These are phyloP conservation scores for Stagonosporopsis rhizophila DNA, from an alignment of 2,329 filamentous ascomycete genomes.

Conservation along the genomic window DNA sequence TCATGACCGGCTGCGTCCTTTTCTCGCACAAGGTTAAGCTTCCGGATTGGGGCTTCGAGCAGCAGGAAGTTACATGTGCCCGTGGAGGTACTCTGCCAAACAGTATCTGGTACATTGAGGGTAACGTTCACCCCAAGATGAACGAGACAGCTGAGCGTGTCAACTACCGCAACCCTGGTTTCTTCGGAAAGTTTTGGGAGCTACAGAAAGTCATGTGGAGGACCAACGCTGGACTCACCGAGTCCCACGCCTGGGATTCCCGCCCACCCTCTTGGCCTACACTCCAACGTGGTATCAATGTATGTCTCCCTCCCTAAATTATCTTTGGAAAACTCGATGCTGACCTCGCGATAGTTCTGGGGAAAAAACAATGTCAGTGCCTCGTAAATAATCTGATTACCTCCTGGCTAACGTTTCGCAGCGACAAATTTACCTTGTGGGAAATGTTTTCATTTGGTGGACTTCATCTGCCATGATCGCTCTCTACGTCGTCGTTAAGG, in stretches of 20 bases:
- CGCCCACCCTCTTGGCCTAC: conserved; percentile 92
- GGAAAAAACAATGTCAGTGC: conserved; percentile 85
- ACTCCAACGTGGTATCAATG: conserved; percentile 92
- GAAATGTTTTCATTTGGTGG: conserved; percentile 87
- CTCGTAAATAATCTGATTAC: no score
- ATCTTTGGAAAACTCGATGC: no score
- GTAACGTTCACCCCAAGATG: conserved; percentile 83
- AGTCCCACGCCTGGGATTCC: conserved; percentile 98
- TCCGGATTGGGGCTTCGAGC: conserved; percentile 96
- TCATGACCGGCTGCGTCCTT: conserved; percentile 95
- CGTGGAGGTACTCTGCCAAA: conserved; percentile 91
- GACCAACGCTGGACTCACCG: conserved; percentile 93
- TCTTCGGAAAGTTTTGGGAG: conserved; percentile 98
- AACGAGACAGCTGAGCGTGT: conserved; percentile 81
- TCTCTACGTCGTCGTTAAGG: conserved; percentile 85
- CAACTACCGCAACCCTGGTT: conserved; percentile 93
- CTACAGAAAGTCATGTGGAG: conserved; percentile 98
- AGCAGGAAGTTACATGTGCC: conserved; percentile 98
- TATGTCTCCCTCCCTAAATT: no score
- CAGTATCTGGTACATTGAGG: conserved; percentile 96
- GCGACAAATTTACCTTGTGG: conserved; percentile 96
- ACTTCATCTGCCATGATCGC: conserved; percentile 78
- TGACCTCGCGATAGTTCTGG: no score
- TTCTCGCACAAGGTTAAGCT: conserved; percentile 99
- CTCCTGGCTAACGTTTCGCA: no score